Base-by-base conservation (phyloP, 2,329 filamentous ascomycete genomes). In the Colletotrichum liaoningense region DNA sequence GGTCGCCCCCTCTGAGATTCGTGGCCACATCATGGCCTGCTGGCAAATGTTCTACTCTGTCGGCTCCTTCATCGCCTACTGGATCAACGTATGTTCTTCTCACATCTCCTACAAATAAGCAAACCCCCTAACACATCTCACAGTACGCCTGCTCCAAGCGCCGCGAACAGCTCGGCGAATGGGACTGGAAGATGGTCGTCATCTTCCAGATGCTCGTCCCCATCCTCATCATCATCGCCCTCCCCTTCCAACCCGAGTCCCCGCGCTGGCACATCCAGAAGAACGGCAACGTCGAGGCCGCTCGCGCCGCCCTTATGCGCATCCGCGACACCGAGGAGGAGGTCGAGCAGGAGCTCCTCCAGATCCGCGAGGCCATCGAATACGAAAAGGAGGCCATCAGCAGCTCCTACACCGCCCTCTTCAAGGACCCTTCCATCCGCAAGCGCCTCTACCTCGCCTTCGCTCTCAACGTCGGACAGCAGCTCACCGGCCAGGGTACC, bases 151-250 rank as follows among this genome's bases (percentile, higher is more conserved):
- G 89, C 79, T 86, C 86, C 46, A 85, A 90, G 78, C 83, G 93
- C 80, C 83, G 84, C 56, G 77, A 83, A 55, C 83, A 77, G 55
- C 87, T 93, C 5, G 92, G 92, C 52, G 85, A 94, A 76, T 93
- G 92, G 92, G 91, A 93, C 81, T 94, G 92, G 92, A 90, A 88
- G 77, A 89, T 93, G 84, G 90, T 94, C 16, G 89, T 93, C 75
- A 90, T 94, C 74, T 93, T 94, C 85, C 92, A 94, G 82, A 85
- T 93, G 62, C 81, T 94, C n/a, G 87, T 93, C 28, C 92, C 92
- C 1, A 75, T 87, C 63, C 77, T 93, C 72, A 92, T 94, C 80
- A 83, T 93, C 26, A 75, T 82, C 4, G 86, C 92, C 46, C 84
- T 94, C 16, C 91, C 91, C 54, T 92, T 91, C 79, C 88, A 93